phyloP scores from a whole-genome alignment of 495 filamentous ascomycete genomes.

The Xylaria nigripes region DNA sequence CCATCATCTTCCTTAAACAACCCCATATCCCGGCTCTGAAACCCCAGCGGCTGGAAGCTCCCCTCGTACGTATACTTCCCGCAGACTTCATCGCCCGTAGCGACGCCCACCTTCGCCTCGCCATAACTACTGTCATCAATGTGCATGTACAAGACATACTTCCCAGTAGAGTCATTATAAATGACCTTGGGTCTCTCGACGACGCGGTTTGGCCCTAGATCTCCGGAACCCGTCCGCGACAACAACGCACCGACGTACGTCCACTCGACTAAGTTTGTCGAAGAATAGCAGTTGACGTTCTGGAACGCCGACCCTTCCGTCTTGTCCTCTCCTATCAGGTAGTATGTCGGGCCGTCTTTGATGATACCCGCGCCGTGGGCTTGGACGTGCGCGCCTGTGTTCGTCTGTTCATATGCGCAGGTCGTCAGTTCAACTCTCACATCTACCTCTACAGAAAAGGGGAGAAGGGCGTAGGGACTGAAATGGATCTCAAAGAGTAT shows the following conservation, averaged over 20 bases:
- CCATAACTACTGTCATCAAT: conserved; percentile 55
- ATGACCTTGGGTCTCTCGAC: conserved; percentile 61
- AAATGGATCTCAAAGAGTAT: too few species aligned
- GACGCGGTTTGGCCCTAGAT: conserved; percentile 53
- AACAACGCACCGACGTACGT: conserved; percentile 49
- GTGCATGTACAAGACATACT: conserved; percentile 58
- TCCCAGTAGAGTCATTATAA: conserved; percentile 44
- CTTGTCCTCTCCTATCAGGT: conserved; percentile 62
- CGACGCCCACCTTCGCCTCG: conserved; percentile 58
- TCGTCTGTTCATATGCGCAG: conserved; percentile 22
- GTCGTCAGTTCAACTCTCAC: background rate
- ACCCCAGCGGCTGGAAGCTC: conserved; percentile 41
- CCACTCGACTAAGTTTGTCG: conserved; percentile 55
- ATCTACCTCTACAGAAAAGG: background rate
- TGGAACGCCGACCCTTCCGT: conserved; percentile 48
- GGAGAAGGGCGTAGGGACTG: background rate
- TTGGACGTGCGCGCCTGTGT: conserved; percentile 50
- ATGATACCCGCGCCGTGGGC: conserved; percentile 51
- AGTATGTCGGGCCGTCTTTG: conserved; percentile 48
- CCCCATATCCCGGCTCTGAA: conserved; percentile 53
- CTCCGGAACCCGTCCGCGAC: conserved; percentile 40
- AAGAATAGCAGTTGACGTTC: conserved; percentile 52
- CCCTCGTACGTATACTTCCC: conserved; percentile 41
- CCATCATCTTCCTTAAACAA: conserved; percentile 56
- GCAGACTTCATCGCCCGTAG: conserved; percentile 49